A percentile compares a stretch with the other conserved stretches of the same genome.
Conservation (phyloP, 306 rosid species). For the Crataegus laevigata region DNA sequence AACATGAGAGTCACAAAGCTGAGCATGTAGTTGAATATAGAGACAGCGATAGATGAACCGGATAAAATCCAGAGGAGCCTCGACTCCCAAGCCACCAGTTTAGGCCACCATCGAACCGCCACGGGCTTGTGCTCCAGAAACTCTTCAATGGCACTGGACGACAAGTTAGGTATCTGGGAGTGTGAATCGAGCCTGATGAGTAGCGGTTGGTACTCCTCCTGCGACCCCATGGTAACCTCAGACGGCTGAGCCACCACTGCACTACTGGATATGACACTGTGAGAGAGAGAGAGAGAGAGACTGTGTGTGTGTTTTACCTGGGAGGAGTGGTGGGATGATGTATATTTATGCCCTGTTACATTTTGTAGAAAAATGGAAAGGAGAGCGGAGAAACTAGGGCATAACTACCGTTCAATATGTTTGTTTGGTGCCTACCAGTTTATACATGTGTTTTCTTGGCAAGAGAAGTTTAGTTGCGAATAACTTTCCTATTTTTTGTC, state of each 20-base stretch:
- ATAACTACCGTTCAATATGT: neutral
- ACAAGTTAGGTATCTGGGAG: conserved; percentile 20
- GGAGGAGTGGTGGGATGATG: neutral
- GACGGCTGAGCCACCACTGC: neutral
- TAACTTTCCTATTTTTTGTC: neutral
- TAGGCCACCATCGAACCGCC: conserved; percentile 28
- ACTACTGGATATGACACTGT: neutral
- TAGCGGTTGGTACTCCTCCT: neutral
- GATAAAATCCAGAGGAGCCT: conserved; percentile 51
- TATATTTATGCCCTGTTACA: neutral
- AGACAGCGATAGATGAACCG: conserved; percentile 26
- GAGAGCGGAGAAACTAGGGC: neutral
- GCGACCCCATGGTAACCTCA: neutral
- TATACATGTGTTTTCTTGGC: neutral
- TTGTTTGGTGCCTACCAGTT: neutral
- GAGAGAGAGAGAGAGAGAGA: neutral
- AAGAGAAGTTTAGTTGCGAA: neutral
- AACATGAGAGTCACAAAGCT: conserved; percentile 45
- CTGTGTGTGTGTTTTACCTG: neutral
- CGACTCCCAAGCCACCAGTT: conserved; percentile 59
- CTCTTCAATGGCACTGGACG: conserved; percentile 31
- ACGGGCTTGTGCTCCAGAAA: conserved; percentile 28
- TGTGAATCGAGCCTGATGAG: conserved; percentile 18
- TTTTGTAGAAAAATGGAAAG: neutral
- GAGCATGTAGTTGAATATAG: conserved; percentile 37